Evolutionary conservation across 2,329 filamentous ascomycete genomes (phyloP).

Genomic region (Pseudogymnoascus verrucosus): DNA sequence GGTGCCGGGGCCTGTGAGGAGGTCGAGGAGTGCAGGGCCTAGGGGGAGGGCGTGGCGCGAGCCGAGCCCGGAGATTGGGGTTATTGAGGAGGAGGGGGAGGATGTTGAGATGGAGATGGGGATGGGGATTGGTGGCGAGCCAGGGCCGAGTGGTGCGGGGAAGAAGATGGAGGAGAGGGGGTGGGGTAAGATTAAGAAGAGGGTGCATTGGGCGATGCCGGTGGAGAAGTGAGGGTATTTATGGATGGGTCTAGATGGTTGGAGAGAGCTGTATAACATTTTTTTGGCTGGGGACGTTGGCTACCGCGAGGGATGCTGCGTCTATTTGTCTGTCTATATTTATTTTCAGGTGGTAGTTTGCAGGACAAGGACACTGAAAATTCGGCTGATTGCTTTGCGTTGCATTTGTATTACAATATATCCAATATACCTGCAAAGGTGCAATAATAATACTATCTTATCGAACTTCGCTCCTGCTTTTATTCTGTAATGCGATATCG

Average conservation of each 20-base stretch:
- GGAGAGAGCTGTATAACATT: background rate
- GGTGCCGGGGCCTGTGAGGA: conserved; percentile 12
- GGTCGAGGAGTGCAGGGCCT: conserved; percentile 22
- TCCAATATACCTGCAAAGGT: background rate
- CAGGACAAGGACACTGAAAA: background rate
- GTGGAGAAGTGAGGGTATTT: background rate
- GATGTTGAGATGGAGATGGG: background rate
- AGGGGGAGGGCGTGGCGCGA: conserved; percentile 25
- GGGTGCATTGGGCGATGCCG: conserved; percentile 25
- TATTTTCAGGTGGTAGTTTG: background rate
- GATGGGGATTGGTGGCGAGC: background rate
- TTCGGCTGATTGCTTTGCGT: background rate
- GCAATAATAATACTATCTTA: background rate
- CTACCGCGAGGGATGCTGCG: conserved; percentile 5
- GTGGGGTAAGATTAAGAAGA: conserved; percentile 23
- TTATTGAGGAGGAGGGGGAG: conserved; percentile 24
- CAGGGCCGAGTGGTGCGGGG: background rate
- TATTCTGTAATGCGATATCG: background rate
- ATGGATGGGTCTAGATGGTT: background rate
- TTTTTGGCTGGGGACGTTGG: background rate
- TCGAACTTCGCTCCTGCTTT: background rate
- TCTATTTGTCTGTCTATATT: background rate
- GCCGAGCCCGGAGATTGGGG: conserved; percentile 26
- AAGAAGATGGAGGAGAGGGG: background rate
- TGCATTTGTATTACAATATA: background rate